Percentiles rank a stretch among this genome's conserved stretches.
Conservation (phyloP, 2,329 filamentous ascomycete genomes). For the Sporothrix brasiliensis region DNA sequence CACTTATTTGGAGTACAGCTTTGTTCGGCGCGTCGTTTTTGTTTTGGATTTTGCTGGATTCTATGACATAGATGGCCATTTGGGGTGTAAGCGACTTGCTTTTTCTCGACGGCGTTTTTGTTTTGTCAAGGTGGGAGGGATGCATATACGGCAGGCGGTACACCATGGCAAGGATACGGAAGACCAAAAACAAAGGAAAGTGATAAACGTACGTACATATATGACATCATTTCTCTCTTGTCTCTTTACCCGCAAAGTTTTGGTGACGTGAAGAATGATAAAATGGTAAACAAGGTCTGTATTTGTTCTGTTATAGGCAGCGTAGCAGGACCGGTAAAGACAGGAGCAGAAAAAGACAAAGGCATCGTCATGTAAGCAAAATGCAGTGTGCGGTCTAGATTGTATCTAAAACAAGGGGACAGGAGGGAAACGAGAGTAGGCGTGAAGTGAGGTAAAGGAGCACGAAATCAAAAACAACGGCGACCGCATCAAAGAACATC, state of each 20-base stretch:
- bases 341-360: neutral
- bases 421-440: neutral
- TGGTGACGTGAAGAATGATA: neutral
- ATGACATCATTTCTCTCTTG: slow-evolving; percentile 4
- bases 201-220: slow-evolving; percentile 1
- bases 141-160: neutral
- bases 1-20: neutral
- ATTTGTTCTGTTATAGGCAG: neutral
- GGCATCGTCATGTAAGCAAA: neutral
- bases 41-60: neutral
- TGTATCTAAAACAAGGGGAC: neutral
- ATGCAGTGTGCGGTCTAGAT: neutral
- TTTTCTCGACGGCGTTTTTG: neutral
- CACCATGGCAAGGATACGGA: neutral
- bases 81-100: slow-evolving; percentile 19
- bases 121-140: too few species aligned
- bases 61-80: slow-evolving; percentile 18
- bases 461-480: neutral
- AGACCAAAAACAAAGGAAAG: slow-evolving; percentile 3
- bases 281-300: neutral
- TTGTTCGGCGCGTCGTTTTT: neutral
- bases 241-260: neutral
- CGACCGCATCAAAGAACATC: neutral
- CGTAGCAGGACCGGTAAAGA: neutral
- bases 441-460: neutral